Evolutionary conservation across 352 stramenopile genomes (phyloP).

Genomic region (Phytophthora crassamura): DNA sequence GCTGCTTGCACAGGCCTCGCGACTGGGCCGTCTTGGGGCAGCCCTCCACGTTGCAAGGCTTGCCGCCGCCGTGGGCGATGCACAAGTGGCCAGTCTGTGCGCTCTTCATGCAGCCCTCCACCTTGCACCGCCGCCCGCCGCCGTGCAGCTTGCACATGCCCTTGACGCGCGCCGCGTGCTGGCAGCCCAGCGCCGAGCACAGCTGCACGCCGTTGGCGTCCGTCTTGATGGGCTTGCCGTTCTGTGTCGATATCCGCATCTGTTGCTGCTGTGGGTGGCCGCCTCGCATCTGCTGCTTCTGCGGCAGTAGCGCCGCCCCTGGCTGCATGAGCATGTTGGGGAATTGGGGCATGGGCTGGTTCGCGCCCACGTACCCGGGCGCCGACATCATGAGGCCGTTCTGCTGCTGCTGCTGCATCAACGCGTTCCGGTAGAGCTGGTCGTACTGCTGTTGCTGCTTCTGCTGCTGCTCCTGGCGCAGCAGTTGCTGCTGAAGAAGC

Average conservation of each 20-base stretch:
- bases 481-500: constrained; percentile 58
- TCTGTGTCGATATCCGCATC: constrained; percentile 52
- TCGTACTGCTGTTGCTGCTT: constrained; percentile 65
- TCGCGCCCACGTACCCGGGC: constrained; percentile 32
- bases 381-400: constrained; percentile 55
- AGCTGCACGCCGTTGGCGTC: constrained; percentile 67
- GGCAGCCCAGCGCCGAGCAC: constrained; percentile 81
- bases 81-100: constrained; percentile 86
- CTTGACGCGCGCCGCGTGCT: constrained; percentile 79
- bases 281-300: constrained; percentile 48
- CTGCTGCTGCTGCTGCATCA: constrained; percentile 50
- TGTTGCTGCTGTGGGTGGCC: constrained; percentile 41
- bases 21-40: constrained; percentile 89
- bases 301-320: constrained; percentile 39
- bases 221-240: constrained; percentile 62
- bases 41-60: constrained; percentile 85
- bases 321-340: constrained; percentile 74
- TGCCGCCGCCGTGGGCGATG: constrained; percentile 86
- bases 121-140: constrained; percentile 81
- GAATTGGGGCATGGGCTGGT: constrained; percentile 56
- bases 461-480: constrained; percentile 64
- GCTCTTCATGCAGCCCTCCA: constrained; percentile 90
- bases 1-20: constrained; percentile 84
- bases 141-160: constrained; percentile 90
- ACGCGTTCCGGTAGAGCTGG: constrained; percentile 64